A percentile compares a stretch with the other conserved stretches of the same genome.
phyloP scores from a whole-genome alignment of 352 stramenopile genomes.

The Phytophthora syringae region DNA sequence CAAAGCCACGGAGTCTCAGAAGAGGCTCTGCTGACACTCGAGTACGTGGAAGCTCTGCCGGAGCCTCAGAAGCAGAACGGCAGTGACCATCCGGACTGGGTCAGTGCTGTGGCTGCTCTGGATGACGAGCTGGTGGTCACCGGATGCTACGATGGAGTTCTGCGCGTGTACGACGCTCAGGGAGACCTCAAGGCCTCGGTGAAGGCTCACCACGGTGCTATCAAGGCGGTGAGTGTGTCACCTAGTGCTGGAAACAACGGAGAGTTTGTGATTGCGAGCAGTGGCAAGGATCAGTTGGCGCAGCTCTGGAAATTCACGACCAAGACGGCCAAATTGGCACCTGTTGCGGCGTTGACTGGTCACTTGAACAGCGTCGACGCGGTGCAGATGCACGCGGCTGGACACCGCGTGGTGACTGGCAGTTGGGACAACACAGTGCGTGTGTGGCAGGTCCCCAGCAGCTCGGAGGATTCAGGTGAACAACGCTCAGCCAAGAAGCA shows the following conservation, averaged over 20 bases:
- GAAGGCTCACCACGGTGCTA: slow-evolving; percentile 80
- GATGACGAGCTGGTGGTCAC: slow-evolving; percentile 67
- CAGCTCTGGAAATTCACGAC: slow-evolving; percentile 70
- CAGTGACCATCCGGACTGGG: slow-evolving; percentile 86
- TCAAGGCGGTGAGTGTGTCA: slow-evolving; percentile 65
- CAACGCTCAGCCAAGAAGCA: slow-evolving; percentile 73
- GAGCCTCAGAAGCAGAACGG: slow-evolving; percentile 73
- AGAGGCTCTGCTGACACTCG: slow-evolving; percentile 86
- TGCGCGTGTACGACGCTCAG: slow-evolving; percentile 78
- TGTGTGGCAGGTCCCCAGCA: slow-evolving; percentile 55
- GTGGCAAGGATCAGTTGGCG: slow-evolving; percentile 79
- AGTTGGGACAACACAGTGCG: slow-evolving; percentile 90
- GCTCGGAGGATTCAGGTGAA: slow-evolving; percentile 26
- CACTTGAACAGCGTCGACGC: slow-evolving; percentile 88
- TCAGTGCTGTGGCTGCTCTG: slow-evolving; percentile 70
- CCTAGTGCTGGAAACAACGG: slow-evolving; percentile 24
- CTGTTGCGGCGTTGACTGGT: slow-evolving; percentile 62
- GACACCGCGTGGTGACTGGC: slow-evolving; percentile 62
- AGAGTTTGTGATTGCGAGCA: slow-evolving; percentile 73
- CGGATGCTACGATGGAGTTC: slow-evolving; percentile 86
- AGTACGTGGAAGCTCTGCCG: slow-evolving; percentile 88
- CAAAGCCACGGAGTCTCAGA: slow-evolving; percentile 67
- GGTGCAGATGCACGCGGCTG: slow-evolving; percentile 42
- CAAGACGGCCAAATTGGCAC: slow-evolving; percentile 45
- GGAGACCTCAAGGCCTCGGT: slow-evolving; percentile 60